These are phyloP conservation scores for Allomyces arbusculus DNA, from an alignment of 192 early-diverging fungal genomes.

Conservation along the genomic window DNA sequence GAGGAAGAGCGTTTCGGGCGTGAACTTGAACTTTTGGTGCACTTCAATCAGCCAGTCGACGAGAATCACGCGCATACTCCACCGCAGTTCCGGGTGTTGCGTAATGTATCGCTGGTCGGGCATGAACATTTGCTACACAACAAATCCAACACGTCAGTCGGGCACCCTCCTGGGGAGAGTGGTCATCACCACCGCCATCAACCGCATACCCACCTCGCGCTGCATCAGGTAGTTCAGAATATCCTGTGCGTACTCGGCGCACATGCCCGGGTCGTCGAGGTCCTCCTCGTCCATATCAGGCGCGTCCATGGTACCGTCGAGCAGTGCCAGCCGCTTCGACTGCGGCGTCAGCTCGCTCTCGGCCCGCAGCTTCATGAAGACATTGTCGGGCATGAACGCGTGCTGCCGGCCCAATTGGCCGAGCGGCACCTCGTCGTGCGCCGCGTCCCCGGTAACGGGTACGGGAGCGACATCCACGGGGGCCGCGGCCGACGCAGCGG, in stretches of 20 bases:
- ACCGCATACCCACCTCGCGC: constrained; percentile 31
- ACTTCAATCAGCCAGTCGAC: constrained; percentile 91
- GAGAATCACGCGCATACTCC: constrained; percentile 84
- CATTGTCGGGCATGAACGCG: no score
- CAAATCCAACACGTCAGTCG: neutral
- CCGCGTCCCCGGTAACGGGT: no score
- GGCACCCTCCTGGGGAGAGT: neutral
- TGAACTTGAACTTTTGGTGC: constrained; percentile 69
- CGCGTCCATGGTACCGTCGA: neutral
- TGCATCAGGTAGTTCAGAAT: constrained; percentile 73
- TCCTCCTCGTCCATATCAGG: constrained; percentile 59
- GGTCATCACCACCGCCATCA: neutral
- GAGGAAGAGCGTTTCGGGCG: constrained; percentile 86
- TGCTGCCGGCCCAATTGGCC: no score
- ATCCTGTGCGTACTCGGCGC: constrained; percentile 80
- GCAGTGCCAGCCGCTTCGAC: no score
- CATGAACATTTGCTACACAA: constrained; percentile 25
- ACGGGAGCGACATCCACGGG: no score
- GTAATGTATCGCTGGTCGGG: constrained; percentile 66
- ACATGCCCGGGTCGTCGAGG: constrained; percentile 67
- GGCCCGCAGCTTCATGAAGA: no score
- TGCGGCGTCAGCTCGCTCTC: no score
- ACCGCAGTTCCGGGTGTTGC: constrained; percentile 61
- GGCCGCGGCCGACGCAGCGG: no score
- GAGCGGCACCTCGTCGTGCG: no score